Evolutionary conservation across 495 filamentous ascomycete species (phyloP).

Genomic region (Terfezia boudieri): DNA sequence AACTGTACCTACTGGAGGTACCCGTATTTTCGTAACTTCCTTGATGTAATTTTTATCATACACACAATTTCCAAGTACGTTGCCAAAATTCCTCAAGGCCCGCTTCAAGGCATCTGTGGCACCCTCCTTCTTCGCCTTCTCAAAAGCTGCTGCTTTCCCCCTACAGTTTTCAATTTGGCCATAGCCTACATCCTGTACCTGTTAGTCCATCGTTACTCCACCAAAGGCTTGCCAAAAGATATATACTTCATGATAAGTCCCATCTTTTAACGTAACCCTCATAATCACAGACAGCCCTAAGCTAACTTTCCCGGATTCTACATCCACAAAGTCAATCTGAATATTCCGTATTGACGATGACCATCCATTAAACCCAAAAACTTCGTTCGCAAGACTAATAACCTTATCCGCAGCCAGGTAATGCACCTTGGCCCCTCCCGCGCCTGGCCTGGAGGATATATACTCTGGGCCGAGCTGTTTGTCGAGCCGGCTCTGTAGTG

Average conservation of each 20-base stretch:
- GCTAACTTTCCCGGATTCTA: slow-evolving; percentile 40
- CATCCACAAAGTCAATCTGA: slow-evolving; percentile 65
- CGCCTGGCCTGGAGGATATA: slow-evolving; percentile 61
- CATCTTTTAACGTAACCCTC: slow-evolving; percentile 70
- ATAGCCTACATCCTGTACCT: slow-evolving; percentile 61
- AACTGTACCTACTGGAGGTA: background rate
- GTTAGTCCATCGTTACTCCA: background rate
- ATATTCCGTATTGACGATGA: slow-evolving; percentile 72
- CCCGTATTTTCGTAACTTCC: slow-evolving; percentile 42
- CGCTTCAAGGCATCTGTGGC: slow-evolving; percentile 87
- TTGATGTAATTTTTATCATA: slow-evolving; percentile 86
- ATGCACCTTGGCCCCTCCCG: slow-evolving; percentile 61
- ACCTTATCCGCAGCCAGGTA: slow-evolving; percentile 85
- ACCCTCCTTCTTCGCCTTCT: slow-evolving; percentile 95
- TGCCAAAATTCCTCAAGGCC: slow-evolving; percentile 77
- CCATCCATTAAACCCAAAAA: slow-evolving; percentile 99
- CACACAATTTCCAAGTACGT: slow-evolving; percentile 87
- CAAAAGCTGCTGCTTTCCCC: slow-evolving; percentile 78
- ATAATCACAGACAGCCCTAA: slow-evolving; percentile 74
- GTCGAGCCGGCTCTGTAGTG: slow-evolving; percentile 61
- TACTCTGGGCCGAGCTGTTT: slow-evolving; percentile 96
- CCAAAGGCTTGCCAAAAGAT: background rate
- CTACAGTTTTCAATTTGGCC: slow-evolving; percentile 90
- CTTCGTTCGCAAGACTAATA: slow-evolving; percentile 88
- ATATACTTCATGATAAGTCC: slow-evolving; percentile 60